These are phyloP conservation scores for Lactarius evosmus DNA, from an alignment of 768 basidiomycete species.

Conservation along the genomic window DNA sequence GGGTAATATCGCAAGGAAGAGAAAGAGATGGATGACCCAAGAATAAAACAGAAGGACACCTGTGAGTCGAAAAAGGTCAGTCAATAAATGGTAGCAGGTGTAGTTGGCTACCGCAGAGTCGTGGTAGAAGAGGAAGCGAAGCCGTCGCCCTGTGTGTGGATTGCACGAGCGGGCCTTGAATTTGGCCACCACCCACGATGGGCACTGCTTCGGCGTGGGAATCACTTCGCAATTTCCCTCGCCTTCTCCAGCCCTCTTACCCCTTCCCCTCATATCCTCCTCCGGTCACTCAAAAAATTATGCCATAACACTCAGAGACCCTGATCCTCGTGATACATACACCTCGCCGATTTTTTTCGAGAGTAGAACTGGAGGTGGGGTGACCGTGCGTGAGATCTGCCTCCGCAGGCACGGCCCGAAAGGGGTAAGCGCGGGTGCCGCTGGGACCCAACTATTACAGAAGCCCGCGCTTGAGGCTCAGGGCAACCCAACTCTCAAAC, in stretches of 20 bases:
- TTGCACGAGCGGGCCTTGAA: slow-evolving; percentile 29
- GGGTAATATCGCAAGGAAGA: slow-evolving; percentile 6
- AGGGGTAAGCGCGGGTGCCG: slow-evolving; percentile 27
- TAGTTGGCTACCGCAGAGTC: slow-evolving; percentile 15
- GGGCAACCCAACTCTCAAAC: slow-evolving; percentile 19
- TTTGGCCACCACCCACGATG: slow-evolving; percentile 30
- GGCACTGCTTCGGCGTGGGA: slow-evolving; percentile 28
- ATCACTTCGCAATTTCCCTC: slow-evolving; percentile 24
- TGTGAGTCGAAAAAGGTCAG: slow-evolving; percentile 2
- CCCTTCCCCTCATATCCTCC: neutral
- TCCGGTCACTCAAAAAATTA: slow-evolving; percentile 3
- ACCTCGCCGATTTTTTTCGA: slow-evolving; percentile 25
- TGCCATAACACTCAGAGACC: neutral
- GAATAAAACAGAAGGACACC: neutral
- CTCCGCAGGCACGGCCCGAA: slow-evolving; percentile 26
- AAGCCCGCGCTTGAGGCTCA: slow-evolving; percentile 27
- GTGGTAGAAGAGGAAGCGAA: slow-evolving; percentile 27
- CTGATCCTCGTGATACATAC: neutral
- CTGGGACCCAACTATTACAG: slow-evolving; percentile 26
- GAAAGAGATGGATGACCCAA: neutral
- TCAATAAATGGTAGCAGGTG: slow-evolving; percentile 8
- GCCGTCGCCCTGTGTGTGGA: slow-evolving; percentile 25
- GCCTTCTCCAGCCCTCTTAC: slow-evolving; percentile 14
- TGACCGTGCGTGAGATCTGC: slow-evolving; percentile 15
- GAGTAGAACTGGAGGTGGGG: neutral